Base-by-base conservation (phyloP, 2,329 filamentous ascomycete genomes). In the Xylariaceae sp. region DNA sequence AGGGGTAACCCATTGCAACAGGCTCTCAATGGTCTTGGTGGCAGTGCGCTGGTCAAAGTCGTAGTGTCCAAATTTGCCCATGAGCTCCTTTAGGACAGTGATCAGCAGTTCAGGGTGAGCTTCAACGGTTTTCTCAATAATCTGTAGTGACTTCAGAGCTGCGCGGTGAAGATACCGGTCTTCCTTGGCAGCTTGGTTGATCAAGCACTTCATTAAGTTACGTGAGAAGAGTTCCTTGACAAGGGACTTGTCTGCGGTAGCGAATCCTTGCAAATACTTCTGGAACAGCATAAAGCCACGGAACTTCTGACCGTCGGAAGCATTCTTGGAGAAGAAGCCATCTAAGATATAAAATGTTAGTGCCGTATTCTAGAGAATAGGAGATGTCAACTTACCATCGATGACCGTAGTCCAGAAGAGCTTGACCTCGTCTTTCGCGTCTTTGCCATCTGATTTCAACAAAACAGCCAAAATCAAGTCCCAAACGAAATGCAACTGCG, bases 221-320 rank as follows among this genome's bases (percentile, higher is more conserved):
- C 87, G 85, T 67, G 89, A 92, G 72, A 97, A 96, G 0, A 96
- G 78, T 7, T 74, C 79, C 64, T 73, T 80, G 55, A 77, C 82
- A 66, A 80, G 82, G 58, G 71, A 78, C 64, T 63, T 73, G 64
- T 73, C 83, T 71, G 68, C 78, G 37, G 78, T 55, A 18, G 67
- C 76, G 7, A 82, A 73, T 2, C 77, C 76, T 50, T 81, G 76
- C 3, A 97, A 76, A 66, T 92, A 84, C 69, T 88, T 90, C 67
- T 88, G 86, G 68, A 97, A 90, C 2, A 97, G 82, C 68, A 92
- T 85, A 74, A 97, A 93, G 0, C 94, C 94, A 73, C 91, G 92
- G 69, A 90, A 91, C 74, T 97, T 97, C 58, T 95, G 88, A 66
- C 92, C 90, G 49, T 92, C 86, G 1, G 92, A 95, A 6, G 92